Evolutionary conservation across 148 eudicot species (phyloP), one percentile per base, ranked within the genome.

Genomic region (Amaranthus cruentus): DNA sequence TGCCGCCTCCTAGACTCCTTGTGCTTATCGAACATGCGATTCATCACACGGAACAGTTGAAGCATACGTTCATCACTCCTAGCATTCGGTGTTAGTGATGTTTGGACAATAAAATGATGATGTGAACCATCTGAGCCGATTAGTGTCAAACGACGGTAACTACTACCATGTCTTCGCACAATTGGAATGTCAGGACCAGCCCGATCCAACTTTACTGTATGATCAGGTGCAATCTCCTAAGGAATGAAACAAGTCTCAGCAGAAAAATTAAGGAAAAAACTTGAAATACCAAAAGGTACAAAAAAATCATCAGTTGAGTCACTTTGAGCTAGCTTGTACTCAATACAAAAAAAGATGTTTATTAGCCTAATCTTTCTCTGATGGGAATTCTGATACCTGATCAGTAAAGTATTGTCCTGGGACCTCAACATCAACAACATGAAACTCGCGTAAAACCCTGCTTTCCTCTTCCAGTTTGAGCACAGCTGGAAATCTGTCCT

Each of bases 101-200:
- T 90, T 79, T 95, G 97, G 58, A 95, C 97, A 68, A 91, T 91
- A 83, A 95, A 95, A 88, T 95, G 99, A 67, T 92, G 94, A 70
- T 92, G 99, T 51, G 99, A 95, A 42, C 99, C 99, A 75, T 95
- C 99, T 64, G 99, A 95, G 14, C 99, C 99, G 13, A 95, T 95
- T 7, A 95, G 86, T 47, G 99, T 95, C 88, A 95, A 84, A 43
- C 99, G 89, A 43, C 99, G 89, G 83, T 87, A 91, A 80, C 97
- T 95, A 85, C 97, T 95, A 53, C 99, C 99, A 84, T 91, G 97
- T 78, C 99, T 95, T 73, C 99, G 79, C 63, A 95, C 97, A 73
- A 95, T 95, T 38, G 97, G 94, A 80, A 95, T 85, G 78, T 95
- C 99, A 47, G 99, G 92, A 74, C 97, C 99, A 76, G 92, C 91